Base-by-base conservation (phyloP, 2,329 filamentous ascomycete species). In the Trichophyton simii region DNA sequence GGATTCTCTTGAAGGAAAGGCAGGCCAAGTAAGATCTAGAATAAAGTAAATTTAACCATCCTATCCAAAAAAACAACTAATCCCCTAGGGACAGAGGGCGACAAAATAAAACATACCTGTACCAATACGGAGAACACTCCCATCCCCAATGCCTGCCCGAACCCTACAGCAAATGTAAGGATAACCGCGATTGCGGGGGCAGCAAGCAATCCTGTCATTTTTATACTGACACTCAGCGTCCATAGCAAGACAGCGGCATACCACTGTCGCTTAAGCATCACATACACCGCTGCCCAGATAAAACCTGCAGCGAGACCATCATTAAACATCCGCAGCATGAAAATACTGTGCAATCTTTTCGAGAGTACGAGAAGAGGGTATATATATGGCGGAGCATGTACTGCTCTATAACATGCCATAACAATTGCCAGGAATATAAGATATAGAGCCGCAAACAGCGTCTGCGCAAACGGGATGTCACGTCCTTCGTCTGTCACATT, bases 261-360 rank as follows among this genome's bases (percentile, higher is more conserved):
- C 88, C 89, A 96, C 62, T 80, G 78, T 36, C 85, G 80, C 54
- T 82, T 82, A 76, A 96, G 89, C 71, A 91, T 88, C 65, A 84
- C 79, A 70, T 84, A 87, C 44, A 97, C 85, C n/a, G 89, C 83
- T 18, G 85, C 72, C 83, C 90, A 97, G 64, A 99, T 81, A 66
- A 89, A 89, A 67, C 94, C 80, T 3, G 87, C 83, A 18, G 91
- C 91, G 71, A 96, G 88, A 67, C 91, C 89, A 76, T 99, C 94
- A 75, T 99, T 99, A 80, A 99, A 99, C 70, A 92, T 87, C 50
- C 94, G 84, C 61, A 99, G 81, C 67, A 99, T 77, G 70, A 94
- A 99, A 67, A 99, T 87, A 73, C 90, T 96, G 74, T 99, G 94
- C 28, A 97, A 78, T 41, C 94, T 84, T 74, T 97, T 97, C 61